Evolutionary conservation across 2,329 filamentous ascomycete genomes (phyloP).

Genomic region (Colletotrichum trifolii): DNA sequence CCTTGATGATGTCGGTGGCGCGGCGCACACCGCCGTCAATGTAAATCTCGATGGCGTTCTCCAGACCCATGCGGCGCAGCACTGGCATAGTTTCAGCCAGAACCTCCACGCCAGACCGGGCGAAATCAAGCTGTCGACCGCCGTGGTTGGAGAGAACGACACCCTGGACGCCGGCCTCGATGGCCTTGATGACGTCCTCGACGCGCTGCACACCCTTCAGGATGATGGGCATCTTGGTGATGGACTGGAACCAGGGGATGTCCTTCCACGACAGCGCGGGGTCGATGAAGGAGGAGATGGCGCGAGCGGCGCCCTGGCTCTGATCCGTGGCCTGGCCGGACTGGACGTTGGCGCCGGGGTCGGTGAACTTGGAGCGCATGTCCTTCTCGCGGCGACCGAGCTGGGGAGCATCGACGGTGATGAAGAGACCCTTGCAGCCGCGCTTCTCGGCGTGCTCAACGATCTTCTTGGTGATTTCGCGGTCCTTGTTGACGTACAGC

Average conservation of each 20-base stretch:
- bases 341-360: conserved; percentile 86
- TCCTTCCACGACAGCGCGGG: conserved; percentile 93
- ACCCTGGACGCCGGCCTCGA: conserved; percentile 83
- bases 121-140: conserved; percentile 91
- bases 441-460: conserved; percentile 90
- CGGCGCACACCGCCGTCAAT: conserved; percentile 91
- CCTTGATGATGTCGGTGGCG: conserved; percentile 95
- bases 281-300: conserved; percentile 97
- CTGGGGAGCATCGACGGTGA: conserved; percentile 97
- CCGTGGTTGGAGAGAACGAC: conserved; percentile 97
- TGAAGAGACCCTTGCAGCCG: conserved; percentile 95
- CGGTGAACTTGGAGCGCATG: conserved; percentile 93
- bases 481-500: conserved; percentile 97
- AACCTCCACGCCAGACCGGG: conserved; percentile 88
- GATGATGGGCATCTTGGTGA: conserved; percentile 95
- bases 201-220: conserved; percentile 97
- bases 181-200: conserved; percentile 91
- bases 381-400: conserved; percentile 96
- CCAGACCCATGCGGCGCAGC: conserved; percentile 77
- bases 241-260: conserved; percentile 89
- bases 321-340: conserved; percentile 80
- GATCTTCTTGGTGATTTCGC: conserved; percentile 88
- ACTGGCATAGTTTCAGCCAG: conserved; percentile 94
- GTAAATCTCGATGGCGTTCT: conserved; percentile 85
- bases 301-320: conserved; percentile 90